A percentile compares a stretch with the other conserved stretches of the same genome.
phyloP scores from a whole-genome alignment of 2,329 filamentous ascomycete genomes.

The Huntiella savannae region DNA sequence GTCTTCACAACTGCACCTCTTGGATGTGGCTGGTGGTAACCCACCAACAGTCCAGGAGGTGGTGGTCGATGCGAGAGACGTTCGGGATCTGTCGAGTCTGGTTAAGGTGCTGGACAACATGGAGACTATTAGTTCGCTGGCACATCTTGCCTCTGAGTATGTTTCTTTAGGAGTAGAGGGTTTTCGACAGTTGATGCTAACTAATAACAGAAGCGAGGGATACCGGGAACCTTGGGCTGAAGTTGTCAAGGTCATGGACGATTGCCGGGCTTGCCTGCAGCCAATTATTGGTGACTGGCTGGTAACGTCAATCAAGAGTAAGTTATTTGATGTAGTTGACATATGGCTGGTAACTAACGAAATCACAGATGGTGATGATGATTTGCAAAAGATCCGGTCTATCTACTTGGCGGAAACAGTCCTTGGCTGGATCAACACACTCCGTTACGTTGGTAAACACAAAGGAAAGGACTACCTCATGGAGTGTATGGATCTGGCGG shows the following conservation, averaged over 20 bases:
- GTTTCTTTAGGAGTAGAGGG: conserved; percentile 15
- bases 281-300: conserved; percentile 50
- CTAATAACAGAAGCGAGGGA: conserved; percentile 16
- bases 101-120: conserved; percentile 46
- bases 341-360: neutral
- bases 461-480: conserved; percentile 60
- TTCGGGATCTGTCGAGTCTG: conserved; percentile 50
- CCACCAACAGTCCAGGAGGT: conserved; percentile 22
- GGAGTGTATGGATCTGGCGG: conserved; percentile 72
- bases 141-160: conserved; percentile 33
- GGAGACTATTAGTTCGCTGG: conserved; percentile 43
- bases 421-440: conserved; percentile 61
- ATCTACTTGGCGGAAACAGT: conserved; percentile 73
- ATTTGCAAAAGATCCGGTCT: conserved; percentile 47
- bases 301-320: conserved; percentile 34
- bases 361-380: conserved; percentile 34
- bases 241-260: conserved; percentile 34
- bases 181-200: neutral
- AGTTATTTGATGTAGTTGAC: conserved; percentile 13
- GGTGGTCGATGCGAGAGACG: conserved; percentile 37
- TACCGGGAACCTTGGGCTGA: conserved; percentile 33
- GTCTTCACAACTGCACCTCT: conserved; percentile 16
- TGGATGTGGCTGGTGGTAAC: conserved; percentile 12
- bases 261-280: conserved; percentile 35
- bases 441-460: conserved; percentile 60